Evolutionary conservation across 345 rosid species (phyloP), one percentile per base, ranked within the genome.

Genomic region (Lepidium aucheri): DNA sequence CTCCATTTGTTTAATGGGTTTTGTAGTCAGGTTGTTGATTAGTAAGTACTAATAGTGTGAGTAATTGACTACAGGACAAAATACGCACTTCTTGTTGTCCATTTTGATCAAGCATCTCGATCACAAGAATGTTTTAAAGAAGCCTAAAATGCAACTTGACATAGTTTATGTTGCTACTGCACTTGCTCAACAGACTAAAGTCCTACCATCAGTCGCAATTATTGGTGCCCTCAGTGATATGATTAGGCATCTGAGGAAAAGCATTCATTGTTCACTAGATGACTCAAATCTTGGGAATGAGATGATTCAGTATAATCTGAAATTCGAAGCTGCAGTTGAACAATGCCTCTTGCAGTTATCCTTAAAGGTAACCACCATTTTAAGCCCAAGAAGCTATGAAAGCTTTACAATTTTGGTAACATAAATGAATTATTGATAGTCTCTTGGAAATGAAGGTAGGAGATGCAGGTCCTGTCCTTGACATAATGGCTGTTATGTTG

Each of bases 381-480:
- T 69, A 46, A 3, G 16, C 36, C 15, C 49, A 47, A 16, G 15
- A 66, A 26, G 33, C 49, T 35, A 15, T 17, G 17, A n/a, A 17
- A 6, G 33, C 49, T 35, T 22, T 17, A 30, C 20, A 13, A 3
- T 26, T 18, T 60, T 8, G 2, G 13, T 26, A 38, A 4, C 32
- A 28, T 34, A 33, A 56, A 36, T 46, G 32, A 42, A 51, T 42
- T 22, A 52, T 68, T 72, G 72, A 78, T 59, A 38, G 42, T 32
- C 22, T 70, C 10, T 73, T 16, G 14, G 26, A 66, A 70, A 69
- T 10, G 53, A 75, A 86, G 94, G 82, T 85, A 50, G 89, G 95
- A 77, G 95, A 88, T 76, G 91, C 95, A 65, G 87, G 84, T 75
- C 91, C 89, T 44, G 73, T 88, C n/a, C 87, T 82, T 70, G 95